Evolutionary conservation across 2,329 filamentous ascomycete genomes (phyloP).

Genomic region (Diaporthe vexans): DNA sequence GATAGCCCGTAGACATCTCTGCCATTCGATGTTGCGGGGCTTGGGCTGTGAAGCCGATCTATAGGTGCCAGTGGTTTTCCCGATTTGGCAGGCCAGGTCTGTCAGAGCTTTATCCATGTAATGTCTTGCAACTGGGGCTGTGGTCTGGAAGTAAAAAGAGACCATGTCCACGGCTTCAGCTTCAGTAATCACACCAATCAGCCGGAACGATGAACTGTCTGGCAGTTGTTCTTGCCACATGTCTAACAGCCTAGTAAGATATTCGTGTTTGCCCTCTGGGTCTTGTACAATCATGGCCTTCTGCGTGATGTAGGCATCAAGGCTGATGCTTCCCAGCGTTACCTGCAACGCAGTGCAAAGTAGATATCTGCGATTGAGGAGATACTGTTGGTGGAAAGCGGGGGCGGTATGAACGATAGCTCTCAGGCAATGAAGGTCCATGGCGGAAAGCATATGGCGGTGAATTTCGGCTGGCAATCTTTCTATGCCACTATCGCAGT

Average conservation of each 20-base stretch:
- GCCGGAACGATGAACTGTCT: neutral
- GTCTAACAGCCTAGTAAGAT: neutral
- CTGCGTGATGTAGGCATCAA: slow-evolving; percentile 40
- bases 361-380: slow-evolving; percentile 38
- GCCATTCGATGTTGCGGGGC: slow-evolving; percentile 8
- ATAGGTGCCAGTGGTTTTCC: neutral
- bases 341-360: slow-evolving; percentile 43
- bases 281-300: neutral
- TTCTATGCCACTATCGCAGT: neutral
- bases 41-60: neutral
- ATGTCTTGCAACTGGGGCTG: neutral
- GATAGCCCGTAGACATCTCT: slow-evolving; percentile 29
- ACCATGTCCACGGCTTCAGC: slow-evolving; percentile 11
- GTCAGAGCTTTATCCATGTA: neutral
- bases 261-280: neutral
- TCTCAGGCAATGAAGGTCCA: slow-evolving; percentile 44
- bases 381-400: slow-evolving; percentile 47
- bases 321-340: slow-evolving; percentile 42
- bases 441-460: slow-evolving; percentile 43
- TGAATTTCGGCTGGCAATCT: slow-evolving; percentile 48
- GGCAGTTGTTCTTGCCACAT: neutral
- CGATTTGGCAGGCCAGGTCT: neutral
- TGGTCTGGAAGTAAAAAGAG: slow-evolving; percentile 5
- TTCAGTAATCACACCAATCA: neutral
- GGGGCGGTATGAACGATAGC: slow-evolving; percentile 48